Percentiles rank a stretch among this genome's conserved stretches.
These are phyloP conservation scores for Fusarium tricinctum DNA, from an alignment of 2,329 filamentous ascomycete species.

Conservation along the genomic window DNA sequence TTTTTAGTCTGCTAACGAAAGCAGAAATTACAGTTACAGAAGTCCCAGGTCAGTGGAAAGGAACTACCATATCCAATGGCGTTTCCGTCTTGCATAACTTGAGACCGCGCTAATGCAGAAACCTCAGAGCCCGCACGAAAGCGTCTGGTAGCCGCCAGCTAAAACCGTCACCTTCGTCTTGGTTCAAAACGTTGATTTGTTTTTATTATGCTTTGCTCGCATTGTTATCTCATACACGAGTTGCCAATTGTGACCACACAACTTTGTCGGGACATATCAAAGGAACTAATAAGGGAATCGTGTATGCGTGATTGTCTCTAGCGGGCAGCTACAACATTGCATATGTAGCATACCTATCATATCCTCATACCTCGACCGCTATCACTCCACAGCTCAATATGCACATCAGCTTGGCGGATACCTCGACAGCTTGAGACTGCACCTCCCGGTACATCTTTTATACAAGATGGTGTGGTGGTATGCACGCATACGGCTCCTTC, in stretches of 20 bases:
- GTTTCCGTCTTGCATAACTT: conserved; percentile 19
- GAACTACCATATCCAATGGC: conserved; percentile 16
- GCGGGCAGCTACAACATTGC: conserved; percentile 28
- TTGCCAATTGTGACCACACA: conserved; percentile 11
- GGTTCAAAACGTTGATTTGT: not conserved
- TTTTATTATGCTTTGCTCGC: not conserved
- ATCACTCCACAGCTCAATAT: conserved; percentile 13
- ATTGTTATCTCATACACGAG: conserved; percentile 20
- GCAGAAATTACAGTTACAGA: not conserved
- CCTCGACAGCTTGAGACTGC: not conserved
- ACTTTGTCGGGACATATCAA: conserved; percentile 11
- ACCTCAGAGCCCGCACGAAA: not conserved
- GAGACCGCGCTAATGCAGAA: conserved; percentile 5
- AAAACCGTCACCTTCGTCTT: conserved; percentile 4
- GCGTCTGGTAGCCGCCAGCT: conserved; percentile 4
- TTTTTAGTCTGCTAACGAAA: not conserved
- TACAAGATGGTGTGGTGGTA: conserved; percentile 3
- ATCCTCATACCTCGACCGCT: not conserved
- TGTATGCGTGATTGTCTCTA: conserved; percentile 32
- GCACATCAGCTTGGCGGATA: conserved; percentile 2
- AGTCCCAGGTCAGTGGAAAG: conserved; percentile 4
- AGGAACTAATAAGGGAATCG: conserved; percentile 7
- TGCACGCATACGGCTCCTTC: conserved; percentile 1
- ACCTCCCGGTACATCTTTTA: conserved; percentile 6
- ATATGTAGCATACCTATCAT: conserved; percentile 10